Conservation (phyloP, 108 stramenopile species). For the Nannochloropsis gaditana region DNA sequence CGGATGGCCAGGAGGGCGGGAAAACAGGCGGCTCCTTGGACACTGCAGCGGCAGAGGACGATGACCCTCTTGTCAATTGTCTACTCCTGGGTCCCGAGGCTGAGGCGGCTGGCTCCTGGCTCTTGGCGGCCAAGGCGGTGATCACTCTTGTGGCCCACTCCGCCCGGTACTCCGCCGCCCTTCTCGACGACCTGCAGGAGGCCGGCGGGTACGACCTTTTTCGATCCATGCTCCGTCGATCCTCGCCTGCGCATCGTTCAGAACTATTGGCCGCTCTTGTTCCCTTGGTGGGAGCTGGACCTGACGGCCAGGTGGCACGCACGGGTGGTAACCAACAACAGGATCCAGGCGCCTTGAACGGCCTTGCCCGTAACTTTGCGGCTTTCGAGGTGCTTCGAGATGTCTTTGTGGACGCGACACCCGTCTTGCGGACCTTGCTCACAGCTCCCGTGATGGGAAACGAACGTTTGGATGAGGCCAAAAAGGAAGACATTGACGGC, state of each 20-base stretch:
- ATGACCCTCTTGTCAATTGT: not conserved
- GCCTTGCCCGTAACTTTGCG: conserved; percentile 57
- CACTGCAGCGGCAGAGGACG: conserved; percentile 38
- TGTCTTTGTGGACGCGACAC: conserved; percentile 63
- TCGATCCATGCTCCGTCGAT: conserved; percentile 63
- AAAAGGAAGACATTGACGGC: conserved; percentile 24
- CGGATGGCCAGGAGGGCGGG: conserved; percentile 25
- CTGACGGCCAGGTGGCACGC: conserved; percentile 34
- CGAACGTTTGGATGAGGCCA: not conserved
- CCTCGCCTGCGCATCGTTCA: conserved; percentile 61
- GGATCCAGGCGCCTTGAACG: conserved; percentile 16
- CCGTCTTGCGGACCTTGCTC: conserved; percentile 59
- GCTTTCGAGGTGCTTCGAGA: conserved; percentile 72
- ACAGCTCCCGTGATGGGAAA: conserved; percentile 41
- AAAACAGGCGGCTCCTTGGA: conserved; percentile 25
- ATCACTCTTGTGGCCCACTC: conserved; percentile 66
- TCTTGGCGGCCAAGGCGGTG: conserved; percentile 68
- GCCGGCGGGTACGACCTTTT: conserved; percentile 80
- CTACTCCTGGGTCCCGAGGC: conserved; percentile 67
- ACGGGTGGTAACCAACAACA: conserved; percentile 15
- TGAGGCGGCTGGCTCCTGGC: conserved; percentile 74
- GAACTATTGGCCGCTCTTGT: conserved; percentile 70
- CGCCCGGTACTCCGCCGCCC: conserved; percentile 64
- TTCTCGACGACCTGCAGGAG: conserved; percentile 75
- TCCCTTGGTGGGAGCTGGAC: conserved; percentile 61